phyloP scores from a whole-genome alignment of 2,329 filamentous ascomycete species.

The Calonectria henricotiae region DNA sequence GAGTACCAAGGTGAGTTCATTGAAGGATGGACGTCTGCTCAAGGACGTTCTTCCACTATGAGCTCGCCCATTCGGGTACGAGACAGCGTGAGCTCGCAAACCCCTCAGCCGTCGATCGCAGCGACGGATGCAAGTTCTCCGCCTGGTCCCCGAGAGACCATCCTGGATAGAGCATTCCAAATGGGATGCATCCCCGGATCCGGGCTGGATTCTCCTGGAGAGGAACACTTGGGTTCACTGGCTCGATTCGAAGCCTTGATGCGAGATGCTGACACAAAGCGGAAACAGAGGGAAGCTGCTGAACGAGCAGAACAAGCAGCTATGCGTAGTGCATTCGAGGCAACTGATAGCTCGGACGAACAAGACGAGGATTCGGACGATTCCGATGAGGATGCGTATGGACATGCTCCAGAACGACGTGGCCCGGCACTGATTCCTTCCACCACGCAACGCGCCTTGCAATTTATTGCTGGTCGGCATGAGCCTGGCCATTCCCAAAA shows the following conservation, averaged over 20 bases:
- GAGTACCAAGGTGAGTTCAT: slow-evolving; percentile 72
- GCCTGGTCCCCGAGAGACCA: slow-evolving; percentile 74
- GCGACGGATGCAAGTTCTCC: slow-evolving; percentile 66
- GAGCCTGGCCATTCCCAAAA: slow-evolving; percentile 54
- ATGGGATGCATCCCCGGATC: slow-evolving; percentile 76
- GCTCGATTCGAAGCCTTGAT: slow-evolving; percentile 78
- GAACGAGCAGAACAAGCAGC: slow-evolving; percentile 56
- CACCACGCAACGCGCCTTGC: slow-evolving; percentile 66
- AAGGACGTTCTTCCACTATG: slow-evolving; percentile 73
- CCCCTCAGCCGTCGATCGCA: slow-evolving; percentile 58
- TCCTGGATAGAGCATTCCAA: slow-evolving; percentile 78
- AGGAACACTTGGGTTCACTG: slow-evolving; percentile 76
- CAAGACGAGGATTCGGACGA: slow-evolving; percentile 60
- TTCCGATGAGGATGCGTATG: slow-evolving; percentile 62
- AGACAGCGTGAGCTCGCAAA: slow-evolving; percentile 70
- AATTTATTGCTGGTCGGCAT: slow-evolving; percentile 67
- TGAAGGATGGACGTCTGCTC: slow-evolving; percentile 74
- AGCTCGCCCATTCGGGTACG: slow-evolving; percentile 72
- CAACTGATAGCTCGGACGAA: slow-evolving; percentile 65
- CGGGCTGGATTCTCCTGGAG: slow-evolving; percentile 69
- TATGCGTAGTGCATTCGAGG: slow-evolving; percentile 68
- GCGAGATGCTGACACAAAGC: slow-evolving; percentile 72
- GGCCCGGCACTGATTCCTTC: slow-evolving; percentile 61
- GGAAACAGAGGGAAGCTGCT: slow-evolving; percentile 60
- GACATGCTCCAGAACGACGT: slow-evolving; percentile 56